phyloP scores from a whole-genome alignment of 2,329 filamentous ascomycete genomes.

The Byssothecium circinans region DNA sequence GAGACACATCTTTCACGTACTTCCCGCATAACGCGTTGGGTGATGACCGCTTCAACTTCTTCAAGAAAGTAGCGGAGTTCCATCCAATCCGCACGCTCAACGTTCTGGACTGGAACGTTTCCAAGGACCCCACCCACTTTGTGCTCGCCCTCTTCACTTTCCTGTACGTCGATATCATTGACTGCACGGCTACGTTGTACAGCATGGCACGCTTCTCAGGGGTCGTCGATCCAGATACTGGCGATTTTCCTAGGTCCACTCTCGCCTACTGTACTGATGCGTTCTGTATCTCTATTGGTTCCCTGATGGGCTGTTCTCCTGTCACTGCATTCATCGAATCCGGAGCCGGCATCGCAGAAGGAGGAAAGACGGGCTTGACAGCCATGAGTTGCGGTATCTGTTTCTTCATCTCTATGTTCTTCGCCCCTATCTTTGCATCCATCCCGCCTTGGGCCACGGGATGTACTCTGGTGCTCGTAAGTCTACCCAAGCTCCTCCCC shows the following conservation, averaged over 20 bases:
- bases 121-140: constrained; percentile 70
- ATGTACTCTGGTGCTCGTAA: constrained; percentile 76
- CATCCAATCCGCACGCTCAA: constrained; percentile 72
- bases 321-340: constrained; percentile 88
- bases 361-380: constrained; percentile 79
- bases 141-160: constrained; percentile 84
- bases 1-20: constrained; percentile 72
- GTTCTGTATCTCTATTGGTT: constrained; percentile 76
- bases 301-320: constrained; percentile 75
- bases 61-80: constrained; percentile 81
- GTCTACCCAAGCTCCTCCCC: constrained; percentile 4
- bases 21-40: constrained; percentile 73
- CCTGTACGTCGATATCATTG: constrained; percentile 88
- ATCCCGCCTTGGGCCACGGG: constrained; percentile 89
- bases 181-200: constrained; percentile 84
- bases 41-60: constrained; percentile 74
- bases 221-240: constrained; percentile 75
- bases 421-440: constrained; percentile 85
- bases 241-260: constrained; percentile 85
- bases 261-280: constrained; percentile 85
- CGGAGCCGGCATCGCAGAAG: constrained; percentile 84
- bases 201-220: constrained; percentile 85
- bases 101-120: constrained; percentile 73
- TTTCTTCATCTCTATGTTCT: constrained; percentile 87
- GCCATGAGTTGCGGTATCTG: constrained; percentile 76